Percentiles rank a stretch among this genome's conserved stretches.
Conservation (phyloP, 805 yeast species). For the Komagataella ulmi region DNA sequence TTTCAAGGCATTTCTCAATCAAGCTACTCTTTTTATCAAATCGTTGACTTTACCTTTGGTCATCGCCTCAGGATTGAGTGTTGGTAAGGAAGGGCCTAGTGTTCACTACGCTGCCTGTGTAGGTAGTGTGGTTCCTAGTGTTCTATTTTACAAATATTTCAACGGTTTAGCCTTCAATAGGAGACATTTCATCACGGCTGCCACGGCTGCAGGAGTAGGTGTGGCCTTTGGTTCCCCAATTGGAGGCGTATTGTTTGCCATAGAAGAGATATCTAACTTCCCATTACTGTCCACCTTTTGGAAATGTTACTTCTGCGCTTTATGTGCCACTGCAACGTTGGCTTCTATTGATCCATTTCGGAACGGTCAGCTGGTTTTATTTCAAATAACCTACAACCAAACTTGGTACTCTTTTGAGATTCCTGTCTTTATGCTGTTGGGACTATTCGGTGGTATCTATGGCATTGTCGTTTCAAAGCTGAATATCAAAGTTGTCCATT, state of each 20-base stretch:
- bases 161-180: slow-evolving; percentile 27
- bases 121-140: slow-evolving; percentile 63
- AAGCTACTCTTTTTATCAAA: slow-evolving; percentile 62
- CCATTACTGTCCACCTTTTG: slow-evolving; percentile 73
- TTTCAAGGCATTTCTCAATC: slow-evolving; percentile 62
- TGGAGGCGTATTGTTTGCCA: slow-evolving; percentile 88
- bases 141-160: slow-evolving; percentile 26
- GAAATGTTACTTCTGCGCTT: slow-evolving; percentile 84
- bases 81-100: slow-evolving; percentile 97
- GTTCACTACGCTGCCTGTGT: slow-evolving; percentile 97
- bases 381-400: slow-evolving; percentile 79
- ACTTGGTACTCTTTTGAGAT: slow-evolving; percentile 83
- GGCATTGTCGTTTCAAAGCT: slow-evolving; percentile 67
- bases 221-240: slow-evolving; percentile 97
- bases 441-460: slow-evolving; percentile 84
- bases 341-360: slow-evolving; percentile 83
- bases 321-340: slow-evolving; percentile 74
- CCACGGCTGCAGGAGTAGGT: slow-evolving; percentile 97
- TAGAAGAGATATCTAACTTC: slow-evolving; percentile 77
- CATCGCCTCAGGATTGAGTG: slow-evolving; percentile 83
- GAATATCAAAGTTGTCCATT: slow-evolving; percentile 64
- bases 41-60: slow-evolving; percentile 77
- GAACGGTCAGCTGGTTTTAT: slow-evolving; percentile 87
- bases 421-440: slow-evolving; percentile 66
- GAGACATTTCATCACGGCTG: slow-evolving; percentile 66